These are phyloP conservation scores for Panaeolus cyanescens DNA, from an alignment of 768 basidiomycete genomes.

Conservation along the genomic window DNA sequence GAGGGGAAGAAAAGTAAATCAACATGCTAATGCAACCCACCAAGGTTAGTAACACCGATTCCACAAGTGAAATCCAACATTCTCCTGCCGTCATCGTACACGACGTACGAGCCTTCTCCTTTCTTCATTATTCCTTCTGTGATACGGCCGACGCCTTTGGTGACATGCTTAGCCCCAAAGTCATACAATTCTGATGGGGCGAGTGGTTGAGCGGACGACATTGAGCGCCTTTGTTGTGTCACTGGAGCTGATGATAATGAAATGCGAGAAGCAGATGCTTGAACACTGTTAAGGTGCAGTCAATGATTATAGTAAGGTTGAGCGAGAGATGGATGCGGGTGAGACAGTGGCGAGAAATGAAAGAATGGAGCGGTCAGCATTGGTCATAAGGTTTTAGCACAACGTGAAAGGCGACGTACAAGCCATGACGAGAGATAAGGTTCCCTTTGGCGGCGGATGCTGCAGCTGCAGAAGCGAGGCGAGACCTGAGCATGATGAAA, in stretches of 20 bases:
- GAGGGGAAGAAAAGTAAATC: neutral
- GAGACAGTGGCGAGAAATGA: neutral
- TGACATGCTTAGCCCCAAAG: constrained; percentile 47
- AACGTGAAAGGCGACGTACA: neutral
- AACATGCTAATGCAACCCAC: constrained; percentile 37
- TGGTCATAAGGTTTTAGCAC: neutral
- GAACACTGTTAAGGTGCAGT: neutral
- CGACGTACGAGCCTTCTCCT: constrained; percentile 74
- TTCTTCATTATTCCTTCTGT: constrained; percentile 61
- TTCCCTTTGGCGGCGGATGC: neutral
- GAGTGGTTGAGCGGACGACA: neutral
- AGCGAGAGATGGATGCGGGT: neutral
- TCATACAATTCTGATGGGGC: constrained; percentile 30
- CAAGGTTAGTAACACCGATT: constrained; percentile 85
- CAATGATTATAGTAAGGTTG: neutral
- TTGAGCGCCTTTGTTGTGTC: neutral
- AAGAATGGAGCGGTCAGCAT: neutral
- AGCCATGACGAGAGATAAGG: neutral
- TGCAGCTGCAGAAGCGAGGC: neutral
- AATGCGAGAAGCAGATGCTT: neutral
- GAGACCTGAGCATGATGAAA: neutral
- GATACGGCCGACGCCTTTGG: constrained; percentile 45
- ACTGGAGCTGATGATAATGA: neutral
- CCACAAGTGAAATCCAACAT: constrained; percentile 87
- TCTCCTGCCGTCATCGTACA: constrained; percentile 69